Evolutionary conservation across 2,329 filamentous ascomycete species (phyloP), one percentile per base, ranked within the genome.

Genomic region (Pseudogymnoascus sp.): DNA sequence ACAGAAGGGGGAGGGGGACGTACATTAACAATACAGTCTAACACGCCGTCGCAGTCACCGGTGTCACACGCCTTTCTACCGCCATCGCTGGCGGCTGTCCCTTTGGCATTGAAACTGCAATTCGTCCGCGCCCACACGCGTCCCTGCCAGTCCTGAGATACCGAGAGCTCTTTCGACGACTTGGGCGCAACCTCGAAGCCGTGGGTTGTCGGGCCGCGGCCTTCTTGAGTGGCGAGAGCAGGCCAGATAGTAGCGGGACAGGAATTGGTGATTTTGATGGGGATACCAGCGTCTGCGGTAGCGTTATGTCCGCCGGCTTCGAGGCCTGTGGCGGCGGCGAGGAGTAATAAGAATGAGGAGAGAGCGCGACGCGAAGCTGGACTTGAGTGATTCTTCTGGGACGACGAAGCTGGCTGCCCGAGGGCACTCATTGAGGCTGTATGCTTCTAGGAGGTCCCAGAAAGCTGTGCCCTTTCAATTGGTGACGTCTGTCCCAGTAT

Each of bases 51-150:
- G 73, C 91, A 94, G 73, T 94, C 90, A 6, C 90, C 90, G 1
- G 90, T 91, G 60, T 78, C 74, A 74, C 91, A 94, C 21, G 88
- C 85, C 47, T 74, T 75, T 7, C 80, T 78, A n/a, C 73, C 71
- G 37, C 78, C 78, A 64, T 76, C 77, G 21, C 75, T 74, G 18
- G 81, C 75, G n/a, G 75, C 78, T 61, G 80, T 84, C 1, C 86
- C 88, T 59, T 85, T 81, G 14, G 78, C 78, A 68, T 87, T 84
- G 73, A 92, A 91, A 40, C 83, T 89, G 76, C 91, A 95, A 72
- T 94, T 94, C 16, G 90, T 93, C 62, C 91, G 81, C 11, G 86
- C 91, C 91, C 90, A 94, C 28, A 94, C 79, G 62, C 91, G 84
- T 8, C 91, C 91, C 72, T 90, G 86, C 91, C 90, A 95, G 68